Conservation (phyloP, 176 grass and related monocot genomes). For the Bolboschoenus planiculmis region DNA sequence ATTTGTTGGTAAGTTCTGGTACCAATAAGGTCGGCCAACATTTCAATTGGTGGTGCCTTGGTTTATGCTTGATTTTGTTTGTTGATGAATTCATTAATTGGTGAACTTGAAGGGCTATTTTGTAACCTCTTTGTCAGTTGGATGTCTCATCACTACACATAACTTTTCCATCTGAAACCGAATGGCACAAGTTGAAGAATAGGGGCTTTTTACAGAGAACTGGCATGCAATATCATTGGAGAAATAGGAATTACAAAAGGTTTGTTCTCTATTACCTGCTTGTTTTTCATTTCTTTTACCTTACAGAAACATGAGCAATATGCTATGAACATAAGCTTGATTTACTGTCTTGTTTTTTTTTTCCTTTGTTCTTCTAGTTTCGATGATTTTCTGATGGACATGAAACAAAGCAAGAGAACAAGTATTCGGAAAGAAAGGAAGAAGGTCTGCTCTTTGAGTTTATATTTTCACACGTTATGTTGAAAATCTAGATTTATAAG, state of each 20-base stretch:
- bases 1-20: neutral
- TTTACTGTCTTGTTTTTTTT: neutral
- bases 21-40: neutral
- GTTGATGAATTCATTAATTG: neutral
- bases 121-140: conserved; percentile 46
- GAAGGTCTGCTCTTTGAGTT: conserved; percentile 45
- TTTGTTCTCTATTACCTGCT: conserved; percentile 21
- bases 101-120: neutral
- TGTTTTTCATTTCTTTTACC: neutral
- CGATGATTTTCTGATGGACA: conserved; percentile 98
- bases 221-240: conserved; percentile 95
- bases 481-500: conserved; percentile 13
- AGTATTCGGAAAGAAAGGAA: conserved; percentile 92
- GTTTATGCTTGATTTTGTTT: neutral
- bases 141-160: conserved; percentile 79
- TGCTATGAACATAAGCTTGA: neutral
- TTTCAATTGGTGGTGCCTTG: neutral
- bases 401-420: conserved; percentile 85
- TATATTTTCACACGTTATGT: neutral
- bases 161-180: conserved; percentile 91
- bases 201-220: conserved; percentile 71
- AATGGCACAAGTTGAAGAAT: conserved; percentile 72
- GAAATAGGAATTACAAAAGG: conserved; percentile 88
- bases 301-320: neutral
- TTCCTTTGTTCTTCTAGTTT: conserved; percentile 46